A percentile compares a stretch with the other conserved stretches of the same genome.
These are phyloP conservation scores for Purpureocillium takamizusanense DNA, from an alignment of 2,329 filamentous ascomycete species.

Conservation along the genomic window DNA sequence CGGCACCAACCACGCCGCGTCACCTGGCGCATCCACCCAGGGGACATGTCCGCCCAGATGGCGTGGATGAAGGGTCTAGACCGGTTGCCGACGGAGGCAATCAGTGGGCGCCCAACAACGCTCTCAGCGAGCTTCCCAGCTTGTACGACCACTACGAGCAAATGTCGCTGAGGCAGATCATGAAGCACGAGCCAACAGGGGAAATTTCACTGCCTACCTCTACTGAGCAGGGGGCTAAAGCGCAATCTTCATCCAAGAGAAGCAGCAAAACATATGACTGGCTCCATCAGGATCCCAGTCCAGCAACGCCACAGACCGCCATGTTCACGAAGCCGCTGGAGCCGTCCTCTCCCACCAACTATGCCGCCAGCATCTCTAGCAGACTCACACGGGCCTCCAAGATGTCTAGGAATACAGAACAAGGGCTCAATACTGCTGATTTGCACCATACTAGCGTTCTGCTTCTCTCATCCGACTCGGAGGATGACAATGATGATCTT, in stretches of 20 bases:
- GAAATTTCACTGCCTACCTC: slow-evolving; percentile 1
- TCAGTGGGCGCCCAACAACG: slow-evolving; percentile 9
- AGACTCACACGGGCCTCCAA: slow-evolving; percentile 46
- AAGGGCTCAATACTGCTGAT: slow-evolving; percentile 40
- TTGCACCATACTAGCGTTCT: slow-evolving; percentile 46
- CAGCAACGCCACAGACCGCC: slow-evolving; percentile 12
- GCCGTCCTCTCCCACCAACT: slow-evolving; percentile 26
- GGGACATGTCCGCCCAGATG: slow-evolving; percentile 22
- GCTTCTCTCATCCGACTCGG: slow-evolving; percentile 49
- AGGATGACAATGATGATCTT: slow-evolving; percentile 29
- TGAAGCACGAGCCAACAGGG: slow-evolving; percentile 14
- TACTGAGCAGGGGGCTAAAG: background rate
- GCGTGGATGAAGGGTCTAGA: slow-evolving; percentile 11
- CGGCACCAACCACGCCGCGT: slow-evolving; percentile 15
- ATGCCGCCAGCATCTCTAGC: slow-evolving; percentile 44
- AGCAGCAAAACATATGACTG: slow-evolving; percentile 6
- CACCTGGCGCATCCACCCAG: slow-evolving; percentile 26
- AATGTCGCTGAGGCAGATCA: slow-evolving; percentile 38
- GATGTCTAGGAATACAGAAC: slow-evolving; percentile 37
- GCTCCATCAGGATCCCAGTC: slow-evolving; percentile 5
- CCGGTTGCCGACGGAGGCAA: slow-evolving; percentile 17
- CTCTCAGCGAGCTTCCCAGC: slow-evolving; percentile 34
- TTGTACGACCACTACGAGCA: slow-evolving; percentile 52
- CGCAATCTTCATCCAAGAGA: slow-evolving; percentile 2
- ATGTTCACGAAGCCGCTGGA: slow-evolving; percentile 11